Evolutionary conservation across 2,329 filamentous ascomycete genomes (phyloP), one percentile per base, ranked within the genome.

Genomic region (Alternaria brassicae): DNA sequence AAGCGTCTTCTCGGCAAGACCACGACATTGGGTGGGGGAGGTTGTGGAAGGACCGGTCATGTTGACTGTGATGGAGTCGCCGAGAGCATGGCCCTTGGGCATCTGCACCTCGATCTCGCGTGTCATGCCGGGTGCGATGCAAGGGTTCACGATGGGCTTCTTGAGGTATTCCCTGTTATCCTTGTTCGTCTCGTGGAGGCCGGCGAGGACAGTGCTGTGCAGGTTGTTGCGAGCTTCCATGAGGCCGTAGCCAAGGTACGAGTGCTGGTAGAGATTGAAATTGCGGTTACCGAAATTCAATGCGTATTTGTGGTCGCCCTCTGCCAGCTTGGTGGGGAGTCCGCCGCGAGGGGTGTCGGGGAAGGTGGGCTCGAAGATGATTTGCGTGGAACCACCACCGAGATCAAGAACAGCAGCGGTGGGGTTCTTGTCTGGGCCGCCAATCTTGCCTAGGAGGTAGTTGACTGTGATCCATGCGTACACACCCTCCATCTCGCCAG

Each of bases 391-490:
- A 53, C 95, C 95, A 72, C 95, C 95, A 64, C 95, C 95, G 48
- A 99, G 89, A 76, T 99, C 95, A 73, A 99, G 97, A 59, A 97
- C 88, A 50, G 95, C 95, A 39, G 95, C 96, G 2, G 95, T 98
- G 50, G 92, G 91, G 63, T 87, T 92, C 77, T 93, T 88, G 76
- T 97, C 94, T 2, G 93, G 91, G 10, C 91, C 91, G 60, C 95
- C 95, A 78, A 99, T 98, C 82, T 98, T 98, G 73, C 94, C 94
- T 23, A 99, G 88, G 39, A 99, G 89, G 80, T 99, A 99, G 84
- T 99, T 99, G 67, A 93, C 95, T 6, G 95, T 99, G 78, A 99
- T 96, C 95, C 95, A 99, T 53, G 95, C 96, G 76, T 96, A 99
- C 28, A 99, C 94, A 76, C 95, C 95, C 81, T 99, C 95, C 74